phyloP scores from a whole-genome alignment of 176 grass and related monocot species.

The Phoenix dactylifera region DNA sequence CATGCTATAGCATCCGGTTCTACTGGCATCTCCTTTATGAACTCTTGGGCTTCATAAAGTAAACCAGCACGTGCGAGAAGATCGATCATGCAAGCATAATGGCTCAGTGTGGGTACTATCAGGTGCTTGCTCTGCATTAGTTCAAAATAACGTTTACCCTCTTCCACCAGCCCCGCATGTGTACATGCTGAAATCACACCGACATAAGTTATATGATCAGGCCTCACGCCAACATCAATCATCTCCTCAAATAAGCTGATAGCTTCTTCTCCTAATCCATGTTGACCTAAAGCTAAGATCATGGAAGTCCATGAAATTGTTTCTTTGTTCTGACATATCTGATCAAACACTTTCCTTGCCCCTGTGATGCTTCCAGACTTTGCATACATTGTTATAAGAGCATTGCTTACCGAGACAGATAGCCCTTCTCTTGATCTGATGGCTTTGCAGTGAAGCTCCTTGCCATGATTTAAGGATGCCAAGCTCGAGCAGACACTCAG shows the following conservation, averaged over 20 bases:
- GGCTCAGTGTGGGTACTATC: conserved; percentile 62
- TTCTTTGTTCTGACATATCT: conserved; percentile 40
- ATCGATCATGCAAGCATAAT: conserved; percentile 90
- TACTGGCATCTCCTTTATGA: conserved; percentile 57
- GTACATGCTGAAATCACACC: conserved; percentile 70
- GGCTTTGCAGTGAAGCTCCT: conserved; percentile 78
- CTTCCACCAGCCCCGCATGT: conserved; percentile 54
- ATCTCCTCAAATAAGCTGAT: conserved; percentile 68
- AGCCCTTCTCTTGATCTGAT: conserved; percentile 44
- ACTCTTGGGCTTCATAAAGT: conserved; percentile 62
- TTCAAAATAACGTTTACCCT: conserved; percentile 57
- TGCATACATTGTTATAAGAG: conserved; percentile 63
- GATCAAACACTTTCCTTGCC: conserved; percentile 54
- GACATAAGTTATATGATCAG: conserved; percentile 63
- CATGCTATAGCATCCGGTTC: conserved; percentile 56
- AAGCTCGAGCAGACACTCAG: conserved; percentile 61
- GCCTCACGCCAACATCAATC: conserved; percentile 44
- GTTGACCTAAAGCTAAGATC: conserved; percentile 73
- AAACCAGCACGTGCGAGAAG: conserved; percentile 48
- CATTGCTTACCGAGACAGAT: conserved; percentile 62
- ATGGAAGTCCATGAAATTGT: conserved; percentile 85
- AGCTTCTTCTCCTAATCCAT: conserved; percentile 65
- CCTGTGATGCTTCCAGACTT: conserved; percentile 53
- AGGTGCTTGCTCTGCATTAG: conserved; percentile 56
- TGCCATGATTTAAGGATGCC: conserved; percentile 61